These are phyloP conservation scores for Stromatinia cepivora DNA, from an alignment of 2,329 filamentous ascomycete species.

Conservation along the genomic window DNA sequence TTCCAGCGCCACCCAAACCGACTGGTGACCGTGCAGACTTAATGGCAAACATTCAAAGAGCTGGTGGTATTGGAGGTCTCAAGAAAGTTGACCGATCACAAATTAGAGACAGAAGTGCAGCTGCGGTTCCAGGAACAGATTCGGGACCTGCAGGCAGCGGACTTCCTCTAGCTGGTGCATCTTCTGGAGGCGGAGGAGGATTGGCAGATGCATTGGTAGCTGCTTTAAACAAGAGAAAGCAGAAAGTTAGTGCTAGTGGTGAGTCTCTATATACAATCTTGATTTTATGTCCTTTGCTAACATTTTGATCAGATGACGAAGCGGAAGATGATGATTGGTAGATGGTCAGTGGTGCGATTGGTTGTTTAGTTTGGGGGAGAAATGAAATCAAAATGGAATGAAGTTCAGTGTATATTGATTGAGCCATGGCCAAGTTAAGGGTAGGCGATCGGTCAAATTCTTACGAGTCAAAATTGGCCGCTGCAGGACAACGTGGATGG, in stretches of 20 bases:
- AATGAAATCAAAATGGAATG: not conserved
- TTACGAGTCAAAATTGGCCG: not conserved
- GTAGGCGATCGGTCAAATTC: not conserved
- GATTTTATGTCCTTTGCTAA: conserved; percentile 36
- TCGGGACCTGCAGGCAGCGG: conserved; percentile 54
- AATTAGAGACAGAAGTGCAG: conserved; percentile 71
- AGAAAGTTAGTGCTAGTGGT: conserved; percentile 95
- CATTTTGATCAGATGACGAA: conserved; percentile 64
- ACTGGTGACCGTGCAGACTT: conserved; percentile 58
- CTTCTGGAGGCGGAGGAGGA: conserved; percentile 58
- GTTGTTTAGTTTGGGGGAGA: conserved; percentile 3
- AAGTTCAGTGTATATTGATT: conserved; percentile 12
- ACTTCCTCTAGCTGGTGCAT: conserved; percentile 53
- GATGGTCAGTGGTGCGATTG: conserved; percentile 15
- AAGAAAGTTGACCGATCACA: conserved; percentile 73
- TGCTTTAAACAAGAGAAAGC: conserved; percentile 78
- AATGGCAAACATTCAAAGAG: conserved; percentile 70
- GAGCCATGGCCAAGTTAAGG: not conserved
- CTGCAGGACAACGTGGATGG: not conserved
- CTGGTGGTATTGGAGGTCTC: conserved; percentile 65
- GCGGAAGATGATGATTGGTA: conserved; percentile 75
- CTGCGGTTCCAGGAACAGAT: conserved; percentile 57
- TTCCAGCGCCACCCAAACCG: conserved; percentile 48
- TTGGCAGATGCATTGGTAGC: conserved; percentile 82
- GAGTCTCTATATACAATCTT: conserved; percentile 48